Percentiles rank a stretch among this genome's conserved stretches.
phyloP scores from a whole-genome alignment of 179 eudicot species.

The Carnegiea gigantea region DNA sequence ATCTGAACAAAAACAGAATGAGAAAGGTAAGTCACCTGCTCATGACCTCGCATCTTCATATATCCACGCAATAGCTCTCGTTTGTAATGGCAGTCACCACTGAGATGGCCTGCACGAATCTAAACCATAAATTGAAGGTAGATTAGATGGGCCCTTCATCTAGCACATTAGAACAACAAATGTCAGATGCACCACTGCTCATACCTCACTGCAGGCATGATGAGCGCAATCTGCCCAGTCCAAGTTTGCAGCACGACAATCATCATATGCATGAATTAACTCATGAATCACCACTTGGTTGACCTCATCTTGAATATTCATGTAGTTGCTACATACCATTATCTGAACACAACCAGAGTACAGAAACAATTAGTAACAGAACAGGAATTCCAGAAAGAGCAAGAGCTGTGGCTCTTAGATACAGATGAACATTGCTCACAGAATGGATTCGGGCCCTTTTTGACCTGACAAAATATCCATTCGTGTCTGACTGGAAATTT shows the following conservation, averaged over 20 bases:
- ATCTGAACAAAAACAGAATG: background rate
- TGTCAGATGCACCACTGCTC: conserved; percentile 2
- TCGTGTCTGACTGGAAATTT: background rate
- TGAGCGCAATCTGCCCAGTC: conserved; percentile 92
- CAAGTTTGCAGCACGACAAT: conserved; percentile 82
- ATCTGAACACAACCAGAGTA: conserved; percentile 37
- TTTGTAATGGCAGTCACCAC: conserved; percentile 93
- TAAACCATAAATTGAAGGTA: conserved; percentile 22
- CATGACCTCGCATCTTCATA: conserved; percentile 84
- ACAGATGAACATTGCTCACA: background rate
- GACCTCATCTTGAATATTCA: conserved; percentile 78
- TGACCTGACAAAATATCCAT: background rate
- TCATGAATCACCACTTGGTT: conserved; percentile 90
- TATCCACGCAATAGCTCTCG: conserved; percentile 83
- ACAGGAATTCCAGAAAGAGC: background rate
- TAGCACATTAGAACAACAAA: background rate
- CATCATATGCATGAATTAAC: conserved; percentile 93
- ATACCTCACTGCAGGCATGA: conserved; percentile 94
- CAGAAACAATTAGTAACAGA: background rate
- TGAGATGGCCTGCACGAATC: conserved; percentile 88
- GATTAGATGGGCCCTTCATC: background rate
- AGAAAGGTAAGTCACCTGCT: conserved; percentile 52
- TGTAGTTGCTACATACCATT: conserved; percentile 68
- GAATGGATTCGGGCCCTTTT: too few relatives aligned
- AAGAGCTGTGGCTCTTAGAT: background rate